These are phyloP conservation scores for Inosperma sp. DNA, from an alignment of 768 basidiomycete species.

Conservation along the genomic window DNA sequence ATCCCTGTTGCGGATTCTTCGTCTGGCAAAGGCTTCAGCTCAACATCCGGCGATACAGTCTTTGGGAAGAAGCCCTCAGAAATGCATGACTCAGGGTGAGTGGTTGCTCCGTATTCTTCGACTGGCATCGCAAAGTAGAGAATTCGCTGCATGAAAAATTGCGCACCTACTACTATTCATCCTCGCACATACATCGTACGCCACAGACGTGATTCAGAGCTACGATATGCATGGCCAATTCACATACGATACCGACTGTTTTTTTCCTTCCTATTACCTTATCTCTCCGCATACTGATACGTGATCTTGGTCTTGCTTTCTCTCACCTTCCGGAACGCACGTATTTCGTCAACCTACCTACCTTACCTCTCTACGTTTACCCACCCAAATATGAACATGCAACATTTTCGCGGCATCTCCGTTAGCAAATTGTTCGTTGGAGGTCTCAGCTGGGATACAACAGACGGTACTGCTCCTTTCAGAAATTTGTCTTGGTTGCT, in stretches of 20 bases:
- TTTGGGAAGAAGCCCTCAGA: slow-evolving; percentile 63
- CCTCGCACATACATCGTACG: slow-evolving; percentile 1
- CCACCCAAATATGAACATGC: slow-evolving; percentile 7
- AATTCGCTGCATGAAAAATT: no score
- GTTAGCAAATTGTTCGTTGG: slow-evolving; percentile 88
- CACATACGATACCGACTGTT: not conserved
- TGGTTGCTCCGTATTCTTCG: slow-evolving; percentile 19
- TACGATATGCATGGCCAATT: not conserved
- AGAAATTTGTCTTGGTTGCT: slow-evolving; percentile 32
- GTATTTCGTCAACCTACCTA: slow-evolving; percentile 1
- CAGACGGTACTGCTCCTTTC: slow-evolving; percentile 63
- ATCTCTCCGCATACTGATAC: slow-evolving; percentile 4
- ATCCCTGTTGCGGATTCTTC: slow-evolving; percentile 13
- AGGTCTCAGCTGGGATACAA: slow-evolving; percentile 88
- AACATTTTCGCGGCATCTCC: not conserved
- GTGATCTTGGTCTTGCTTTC: slow-evolving; percentile 3
- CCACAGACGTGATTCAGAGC: not conserved
- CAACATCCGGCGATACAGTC: slow-evolving; percentile 33
- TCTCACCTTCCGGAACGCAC: slow-evolving; percentile 3
- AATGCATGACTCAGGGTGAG: slow-evolving; percentile 84
- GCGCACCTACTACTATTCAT: no score
- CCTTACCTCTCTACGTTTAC: slow-evolving; percentile 10
- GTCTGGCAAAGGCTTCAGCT: slow-evolving; percentile 10
- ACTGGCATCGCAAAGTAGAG: slow-evolving; percentile 13
- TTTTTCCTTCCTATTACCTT: not conserved